Conservation (phyloP, 805 yeast species). For the Cyberlindnera maritima region DNA sequence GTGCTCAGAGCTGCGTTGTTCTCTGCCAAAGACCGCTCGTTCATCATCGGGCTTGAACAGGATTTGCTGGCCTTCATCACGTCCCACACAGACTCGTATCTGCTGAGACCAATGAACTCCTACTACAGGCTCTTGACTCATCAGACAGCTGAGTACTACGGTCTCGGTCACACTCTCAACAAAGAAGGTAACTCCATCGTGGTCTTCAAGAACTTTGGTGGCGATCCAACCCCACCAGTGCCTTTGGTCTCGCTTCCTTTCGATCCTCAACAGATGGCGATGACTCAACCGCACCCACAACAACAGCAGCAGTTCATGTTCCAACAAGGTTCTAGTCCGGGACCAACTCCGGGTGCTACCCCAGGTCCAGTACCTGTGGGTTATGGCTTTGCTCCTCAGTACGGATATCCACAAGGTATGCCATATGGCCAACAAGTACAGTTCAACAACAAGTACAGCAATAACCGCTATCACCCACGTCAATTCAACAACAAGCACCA, state of each 20-base stretch:
- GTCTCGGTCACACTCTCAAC: conserved; percentile 54
- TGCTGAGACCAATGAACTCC: conserved; percentile 52
- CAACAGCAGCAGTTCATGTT: conserved; percentile 6
- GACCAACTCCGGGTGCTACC: neutral
- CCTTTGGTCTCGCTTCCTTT: conserved; percentile 18
- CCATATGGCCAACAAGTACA: conserved; percentile 1
- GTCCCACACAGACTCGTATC: conserved; percentile 38
- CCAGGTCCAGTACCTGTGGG: neutral
- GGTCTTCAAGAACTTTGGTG: conserved; percentile 36
- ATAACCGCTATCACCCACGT: conserved; percentile 1
- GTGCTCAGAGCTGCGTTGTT: conserved; percentile 40
- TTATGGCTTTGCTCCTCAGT: neutral
- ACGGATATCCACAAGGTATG: neutral
- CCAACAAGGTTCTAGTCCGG: neutral
- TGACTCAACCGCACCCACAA: conserved; percentile 10
- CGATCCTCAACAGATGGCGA: conserved; percentile 8
- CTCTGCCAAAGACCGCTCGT: conserved; percentile 45
- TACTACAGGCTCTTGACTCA: conserved; percentile 67
- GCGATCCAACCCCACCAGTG: conserved; percentile 16
- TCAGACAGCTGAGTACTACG: conserved; percentile 66
- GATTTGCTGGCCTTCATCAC: conserved; percentile 45
- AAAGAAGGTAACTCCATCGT: conserved; percentile 46
- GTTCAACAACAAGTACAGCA: neutral
- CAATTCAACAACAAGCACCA: conserved; percentile 2
- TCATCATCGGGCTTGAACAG: conserved; percentile 47